phyloP scores from a whole-genome alignment of 2,329 filamentous ascomycete species.

The Neurospora crassa region DNA sequence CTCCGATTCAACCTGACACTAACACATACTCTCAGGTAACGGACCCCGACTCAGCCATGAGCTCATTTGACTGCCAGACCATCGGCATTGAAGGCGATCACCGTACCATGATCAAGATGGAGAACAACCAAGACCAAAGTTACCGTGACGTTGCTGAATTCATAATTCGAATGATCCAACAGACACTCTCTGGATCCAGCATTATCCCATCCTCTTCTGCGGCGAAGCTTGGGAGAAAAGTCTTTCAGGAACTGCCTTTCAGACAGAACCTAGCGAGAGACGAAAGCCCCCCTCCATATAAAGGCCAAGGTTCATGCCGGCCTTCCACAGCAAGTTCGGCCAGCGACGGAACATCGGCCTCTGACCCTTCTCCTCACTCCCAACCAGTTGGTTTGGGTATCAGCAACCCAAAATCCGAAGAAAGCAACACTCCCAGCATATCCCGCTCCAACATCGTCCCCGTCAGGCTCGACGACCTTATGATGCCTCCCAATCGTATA shows the following conservation, averaged over 20 bases:
- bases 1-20: neutral
- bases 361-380: neutral
- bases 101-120: constrained; percentile 9
- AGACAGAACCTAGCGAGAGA: neutral
- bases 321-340: neutral
- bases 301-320: neutral
- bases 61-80: constrained; percentile 2
- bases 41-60: constrained; percentile 6
- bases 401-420: neutral
- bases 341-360: neutral
- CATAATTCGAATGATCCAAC: constrained; percentile 9
- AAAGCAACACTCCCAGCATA: neutral
- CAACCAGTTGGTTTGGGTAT: neutral
- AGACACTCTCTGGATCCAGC: constrained; percentile 5
- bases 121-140: constrained; percentile 3
- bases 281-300: neutral
- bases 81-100: constrained; percentile 8
- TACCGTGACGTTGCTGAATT: constrained; percentile 3
- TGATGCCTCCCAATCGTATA: neutral
- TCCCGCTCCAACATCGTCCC: neutral
- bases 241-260: neutral
- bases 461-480: constrained; percentile 2
- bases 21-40: constrained; percentile 3
- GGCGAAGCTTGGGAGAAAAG: neutral
- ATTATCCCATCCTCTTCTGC: neutral